phyloP scores from a whole-genome alignment of 2,329 filamentous ascomycete genomes.

The Calonectria pteridis region DNA sequence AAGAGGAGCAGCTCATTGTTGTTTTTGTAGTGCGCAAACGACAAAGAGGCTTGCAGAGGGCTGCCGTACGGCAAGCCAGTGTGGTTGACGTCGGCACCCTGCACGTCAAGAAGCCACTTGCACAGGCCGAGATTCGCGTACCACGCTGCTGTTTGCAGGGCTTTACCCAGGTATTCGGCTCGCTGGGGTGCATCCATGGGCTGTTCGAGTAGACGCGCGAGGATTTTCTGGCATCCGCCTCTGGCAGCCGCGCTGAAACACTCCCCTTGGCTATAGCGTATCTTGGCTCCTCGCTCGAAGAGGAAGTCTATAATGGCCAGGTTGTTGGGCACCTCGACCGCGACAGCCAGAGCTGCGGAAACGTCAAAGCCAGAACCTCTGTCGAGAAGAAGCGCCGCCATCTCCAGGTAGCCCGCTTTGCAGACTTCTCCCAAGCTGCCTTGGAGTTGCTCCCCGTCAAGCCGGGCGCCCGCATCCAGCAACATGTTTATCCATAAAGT shows the following conservation, averaged over 20 bases:
- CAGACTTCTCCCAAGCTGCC: not conserved
- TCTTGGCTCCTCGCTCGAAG: not conserved
- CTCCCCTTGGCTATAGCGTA: not conserved
- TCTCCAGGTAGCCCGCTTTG: not conserved
- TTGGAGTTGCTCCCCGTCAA: not conserved
- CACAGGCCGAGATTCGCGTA: not conserved
- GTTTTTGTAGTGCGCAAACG: not conserved
- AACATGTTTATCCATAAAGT: not conserved
- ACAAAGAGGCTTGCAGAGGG: not conserved
- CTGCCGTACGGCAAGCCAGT: not conserved
- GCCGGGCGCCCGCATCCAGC: not conserved
- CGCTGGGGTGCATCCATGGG: not conserved
- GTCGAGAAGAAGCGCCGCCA: not conserved
- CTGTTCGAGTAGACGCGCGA: not conserved
- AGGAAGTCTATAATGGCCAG: not conserved
- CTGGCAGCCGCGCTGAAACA: not conserved
- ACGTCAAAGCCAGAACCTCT: not conserved
- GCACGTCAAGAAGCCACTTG: slow-evolving; percentile 7
- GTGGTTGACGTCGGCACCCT: slow-evolving; percentile 3
- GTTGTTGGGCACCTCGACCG: not conserved
- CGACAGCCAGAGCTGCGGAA: not conserved
- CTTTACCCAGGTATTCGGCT: not conserved
- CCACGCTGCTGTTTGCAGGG: not conserved
- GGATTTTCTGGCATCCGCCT: not conserved
- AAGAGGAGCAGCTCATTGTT: not conserved